phyloP scores from a whole-genome alignment of 139 green algal genomes.

The Ostreobium quekettii region DNA sequence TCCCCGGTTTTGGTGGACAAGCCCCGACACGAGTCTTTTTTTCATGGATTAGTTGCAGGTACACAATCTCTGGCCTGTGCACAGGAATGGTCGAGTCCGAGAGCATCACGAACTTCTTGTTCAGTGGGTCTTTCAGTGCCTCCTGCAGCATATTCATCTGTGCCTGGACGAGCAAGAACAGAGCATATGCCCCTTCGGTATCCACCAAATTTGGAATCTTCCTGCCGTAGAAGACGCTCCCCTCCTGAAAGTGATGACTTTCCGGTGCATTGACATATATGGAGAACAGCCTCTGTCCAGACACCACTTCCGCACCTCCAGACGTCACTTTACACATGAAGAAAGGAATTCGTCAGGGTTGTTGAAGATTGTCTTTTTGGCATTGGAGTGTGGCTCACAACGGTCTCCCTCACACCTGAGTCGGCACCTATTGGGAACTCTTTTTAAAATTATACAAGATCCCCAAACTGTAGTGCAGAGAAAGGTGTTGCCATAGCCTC shows the following conservation, averaged over 20 bases:
- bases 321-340: too few relatives aligned
- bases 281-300: slow-evolving; percentile 14
- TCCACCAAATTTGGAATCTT: slow-evolving; percentile 1
- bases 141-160: slow-evolving; percentile 15
- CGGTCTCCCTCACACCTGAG: too few relatives aligned
- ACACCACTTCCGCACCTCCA: too few relatives aligned
- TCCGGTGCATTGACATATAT: too few relatives aligned
- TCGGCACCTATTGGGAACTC: too few relatives aligned
- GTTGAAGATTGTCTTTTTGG: too few relatives aligned
- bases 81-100: slow-evolving; percentile 25
- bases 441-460: too few relatives aligned
- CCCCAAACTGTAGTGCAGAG: too few relatives aligned
- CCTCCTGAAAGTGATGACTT: slow-evolving; percentile 3
- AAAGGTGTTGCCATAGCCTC: too few relatives aligned
- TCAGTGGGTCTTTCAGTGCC: slow-evolving; percentile 19
- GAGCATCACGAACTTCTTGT: slow-evolving; percentile 23
- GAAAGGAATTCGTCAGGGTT: too few relatives aligned
- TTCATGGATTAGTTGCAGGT: slow-evolving; percentile 12
- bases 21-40: slow-evolving; percentile 8
- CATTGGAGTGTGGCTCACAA: too few relatives aligned
- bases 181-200: slow-evolving; percentile 9
- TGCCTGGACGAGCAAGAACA: slow-evolving; percentile 16
- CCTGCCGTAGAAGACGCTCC: not conserved
- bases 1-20: too few relatives aligned
- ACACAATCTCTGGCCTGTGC: slow-evolving; percentile 16